Conservation (phyloP, 169 alveolate genomes). For the Plasmodium falciparum region DNA sequence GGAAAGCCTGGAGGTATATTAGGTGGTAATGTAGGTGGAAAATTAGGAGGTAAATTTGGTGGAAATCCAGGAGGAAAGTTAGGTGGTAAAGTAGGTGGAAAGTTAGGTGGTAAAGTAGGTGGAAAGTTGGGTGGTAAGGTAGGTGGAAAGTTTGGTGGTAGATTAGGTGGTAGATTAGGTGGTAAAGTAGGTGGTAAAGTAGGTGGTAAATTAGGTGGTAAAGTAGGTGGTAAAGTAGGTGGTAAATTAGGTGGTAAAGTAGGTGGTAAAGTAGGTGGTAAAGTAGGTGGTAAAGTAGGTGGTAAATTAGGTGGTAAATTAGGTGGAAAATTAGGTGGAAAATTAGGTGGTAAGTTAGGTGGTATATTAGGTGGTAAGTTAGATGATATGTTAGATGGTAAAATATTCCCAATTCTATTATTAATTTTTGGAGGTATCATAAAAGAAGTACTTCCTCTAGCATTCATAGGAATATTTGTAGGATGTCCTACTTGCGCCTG, state of each 20-base stretch:
- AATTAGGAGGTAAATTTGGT: slow-evolving; percentile 53
- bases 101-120: slow-evolving; percentile 32
- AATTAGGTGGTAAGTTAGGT: slow-evolving; percentile 24
- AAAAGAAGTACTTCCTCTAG: slow-evolving; percentile 11
- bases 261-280: slow-evolving; percentile 76
- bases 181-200: slow-evolving; percentile 25
- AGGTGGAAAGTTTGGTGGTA: slow-evolving; percentile 42
- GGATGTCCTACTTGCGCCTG: slow-evolving; percentile 1
- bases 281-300: slow-evolving; percentile 78
- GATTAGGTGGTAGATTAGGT: slow-evolving; percentile 34
- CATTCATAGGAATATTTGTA: slow-evolving; percentile 21
- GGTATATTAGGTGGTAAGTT: slow-evolving; percentile 37
- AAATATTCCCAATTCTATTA: slow-evolving; percentile 17
- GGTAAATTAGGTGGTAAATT: slow-evolving; percentile 67
- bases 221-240: slow-evolving; percentile 35
- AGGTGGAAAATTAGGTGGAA: slow-evolving; percentile 73
- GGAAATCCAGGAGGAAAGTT: slow-evolving; percentile 23
- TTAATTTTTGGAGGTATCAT: slow-evolving; percentile 35
- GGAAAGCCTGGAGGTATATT: slow-evolving; percentile 50
- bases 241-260: slow-evolving; percentile 27
- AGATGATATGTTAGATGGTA: slow-evolving; percentile 36
- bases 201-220: slow-evolving; percentile 36
- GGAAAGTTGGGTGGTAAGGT: slow-evolving; percentile 26
- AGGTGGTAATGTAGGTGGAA: slow-evolving; percentile 59
- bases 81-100: slow-evolving; percentile 74